A percentile compares a stretch with the other conserved stretches of the same genome.
Conservation (phyloP, 2,329 filamentous ascomycete genomes). For the Apiospora hydei region DNA sequence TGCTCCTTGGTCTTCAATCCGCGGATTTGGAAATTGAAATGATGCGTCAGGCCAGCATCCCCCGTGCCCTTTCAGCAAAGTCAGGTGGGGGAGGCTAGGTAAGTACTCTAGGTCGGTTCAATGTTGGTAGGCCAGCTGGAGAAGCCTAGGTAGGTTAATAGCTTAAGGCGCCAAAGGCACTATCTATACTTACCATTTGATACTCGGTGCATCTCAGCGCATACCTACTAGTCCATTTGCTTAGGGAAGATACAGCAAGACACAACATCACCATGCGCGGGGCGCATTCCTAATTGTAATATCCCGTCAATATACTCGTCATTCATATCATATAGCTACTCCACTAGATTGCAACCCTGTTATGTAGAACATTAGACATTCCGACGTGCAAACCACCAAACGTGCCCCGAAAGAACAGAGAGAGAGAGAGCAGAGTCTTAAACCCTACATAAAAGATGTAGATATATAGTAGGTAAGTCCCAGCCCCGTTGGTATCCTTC, state of each 20-base stretch:
- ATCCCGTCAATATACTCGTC: background rate
- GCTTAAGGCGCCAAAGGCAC: too few relatives aligned
- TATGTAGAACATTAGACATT: background rate
- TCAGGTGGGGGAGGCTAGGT: too few relatives aligned
- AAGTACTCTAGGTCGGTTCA: too few relatives aligned
- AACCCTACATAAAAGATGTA: background rate
- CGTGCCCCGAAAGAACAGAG: background rate
- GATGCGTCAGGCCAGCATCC: background rate
- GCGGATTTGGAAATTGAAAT: background rate
- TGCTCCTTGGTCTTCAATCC: background rate
- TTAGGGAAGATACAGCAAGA: background rate
- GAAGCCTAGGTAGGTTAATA: too few relatives aligned
- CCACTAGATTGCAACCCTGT: background rate
- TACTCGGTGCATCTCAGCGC: too few relatives aligned
- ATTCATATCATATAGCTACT: slow-evolving; percentile 16
- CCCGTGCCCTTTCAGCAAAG: too few relatives aligned
- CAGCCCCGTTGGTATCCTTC: background rate
- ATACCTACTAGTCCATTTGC: too few relatives aligned
- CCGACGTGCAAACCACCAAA: background rate
- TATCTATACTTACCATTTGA: too few relatives aligned
- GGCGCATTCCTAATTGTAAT: background rate
- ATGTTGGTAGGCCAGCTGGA: too few relatives aligned
- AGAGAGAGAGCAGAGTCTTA: background rate
- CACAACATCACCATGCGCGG: background rate
- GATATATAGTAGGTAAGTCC: background rate